Base-by-base conservation (phyloP, 2,329 filamentous ascomycete species). In the Aureobasidium vineae region DNA sequence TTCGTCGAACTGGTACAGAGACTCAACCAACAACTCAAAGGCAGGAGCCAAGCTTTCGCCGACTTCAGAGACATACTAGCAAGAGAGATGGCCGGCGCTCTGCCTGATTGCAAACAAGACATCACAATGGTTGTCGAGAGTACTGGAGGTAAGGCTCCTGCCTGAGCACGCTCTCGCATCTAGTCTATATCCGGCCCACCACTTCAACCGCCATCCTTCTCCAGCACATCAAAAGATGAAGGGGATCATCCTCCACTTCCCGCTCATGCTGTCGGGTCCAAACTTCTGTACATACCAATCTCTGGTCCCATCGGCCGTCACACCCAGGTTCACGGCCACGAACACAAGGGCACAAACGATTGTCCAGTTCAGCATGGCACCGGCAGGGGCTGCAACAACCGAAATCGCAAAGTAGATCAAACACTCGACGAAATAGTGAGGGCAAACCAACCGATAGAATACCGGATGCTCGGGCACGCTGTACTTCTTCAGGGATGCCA, bases 371-470 rank as follows among this genome's bases (percentile, higher is more conserved):
- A 91, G 75, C 65, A 84, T 69, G 38, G 81, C 77, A 13, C 87
- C 89, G 8, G 79, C 72, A 0, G 93, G 92, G 0, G 93, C 92
- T 36, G 88, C 87, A 45, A 90, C 76, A 53, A 95, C 78, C 2
- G 91, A 85, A 70, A 99, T 79, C n/a, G 89, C 84, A 23, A 92
- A 74, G 75, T 99, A 98, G 67, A 97, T 86, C 47, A 90, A 75
- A 74, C 91, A 93, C 79, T 98, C 95, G 73, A 89, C 91, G 3
- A 90, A 90, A 77, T 98, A 99, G 78, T 99, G 95, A 21, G 95
- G 92, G 72, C 90, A 96, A 45, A 97, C 79, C 26, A 96, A 77
- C 66, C 83, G 81, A 52, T 81, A 81, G 77, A 98, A 99, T 66
- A 90, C 79, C 2, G 88, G 88, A 68, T 89, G 84, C 2, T 84